Percentiles rank a stretch among this genome's conserved stretches.
Conservation (phyloP, 2,329 filamentous ascomycete genomes). For the Fusarium tricinctum region DNA sequence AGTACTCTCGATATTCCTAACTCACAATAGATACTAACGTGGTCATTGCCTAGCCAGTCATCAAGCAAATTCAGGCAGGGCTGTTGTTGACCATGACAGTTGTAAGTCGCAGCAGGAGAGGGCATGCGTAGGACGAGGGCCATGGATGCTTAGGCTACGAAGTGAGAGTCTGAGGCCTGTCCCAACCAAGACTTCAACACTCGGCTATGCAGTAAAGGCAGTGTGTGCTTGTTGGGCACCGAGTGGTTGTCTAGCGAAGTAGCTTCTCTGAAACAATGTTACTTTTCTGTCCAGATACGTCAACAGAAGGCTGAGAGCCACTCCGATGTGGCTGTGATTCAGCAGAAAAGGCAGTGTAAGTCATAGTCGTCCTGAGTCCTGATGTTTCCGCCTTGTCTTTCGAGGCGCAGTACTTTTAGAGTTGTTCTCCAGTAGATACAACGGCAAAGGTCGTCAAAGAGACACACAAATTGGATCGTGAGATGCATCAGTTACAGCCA, state of each 20-base stretch:
- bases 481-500: not conserved
- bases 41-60: not conserved
- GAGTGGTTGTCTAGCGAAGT: no score
- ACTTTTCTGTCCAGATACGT: not conserved
- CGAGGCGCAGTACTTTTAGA: constrained; percentile 3
- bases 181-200: not conserved
- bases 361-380: not conserved
- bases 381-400: not conserved
- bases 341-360: not conserved
- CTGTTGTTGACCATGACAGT: not conserved
- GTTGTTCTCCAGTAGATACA: not conserved
- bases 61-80: not conserved
- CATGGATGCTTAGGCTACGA: not conserved
- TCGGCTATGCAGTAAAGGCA: not conserved
- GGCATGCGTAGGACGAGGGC: not conserved
- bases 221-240: not conserved
- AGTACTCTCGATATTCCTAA: not conserved
- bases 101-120: not conserved
- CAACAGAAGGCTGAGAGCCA: not conserved
- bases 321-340: not conserved
- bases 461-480: not conserved
- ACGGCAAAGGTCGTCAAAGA: not conserved
- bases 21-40: not conserved
- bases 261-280: no score
- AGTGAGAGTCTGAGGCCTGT: not conserved